Evolutionary conservation across 768 basidiomycete genomes (phyloP), one percentile per base, ranked within the genome.

Genomic region (Boletus sp.): DNA sequence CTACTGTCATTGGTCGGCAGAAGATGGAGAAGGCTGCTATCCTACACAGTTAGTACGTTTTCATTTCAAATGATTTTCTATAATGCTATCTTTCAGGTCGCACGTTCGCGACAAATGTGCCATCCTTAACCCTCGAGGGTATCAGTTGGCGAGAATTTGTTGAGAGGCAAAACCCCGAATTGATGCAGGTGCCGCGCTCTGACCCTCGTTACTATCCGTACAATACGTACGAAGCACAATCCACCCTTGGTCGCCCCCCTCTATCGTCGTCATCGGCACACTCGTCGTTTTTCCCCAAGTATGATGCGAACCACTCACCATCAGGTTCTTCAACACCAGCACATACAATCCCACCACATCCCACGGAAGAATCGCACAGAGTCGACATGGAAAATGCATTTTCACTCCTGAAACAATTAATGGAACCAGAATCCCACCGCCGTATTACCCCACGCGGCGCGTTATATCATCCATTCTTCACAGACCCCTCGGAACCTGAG

Each of bases 21-120:
- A 80, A 80, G 48, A 91, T 97, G 81, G 96, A 96, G 66, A 85
- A 81, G 64, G 80, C 84, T 35, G 96, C 95, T 0, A 82, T 88
- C 19, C 67, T 98, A 40, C 97, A 99, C 68, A 92, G 96, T 98
- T 67, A 59, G 86, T 76, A 38, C 29, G 11, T 17, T 27, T 42
- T 32, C 9, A 37, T 52, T 40, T 34, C 10, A 21, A 33, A 23
- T 38, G 46, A 48, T 43, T 30, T 50, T 47, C 19, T 42, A 25
- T 57, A 55, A 59, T 40, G 5, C 21, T 51, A 29, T 47, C 34
- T 41, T 52, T 23, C 58, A 98, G 96, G 90, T 67, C 89, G 97
- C 29, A 87, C 86, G 3, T 90, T 98, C 60, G 75, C 86, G 10
- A 89, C 91, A n/a, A 99, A 98, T 63, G 79, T 99, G 0, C 93